Evolutionary conservation across 2,329 filamentous ascomycete genomes (phyloP).

Genomic region (Cladosporium sp.): DNA sequence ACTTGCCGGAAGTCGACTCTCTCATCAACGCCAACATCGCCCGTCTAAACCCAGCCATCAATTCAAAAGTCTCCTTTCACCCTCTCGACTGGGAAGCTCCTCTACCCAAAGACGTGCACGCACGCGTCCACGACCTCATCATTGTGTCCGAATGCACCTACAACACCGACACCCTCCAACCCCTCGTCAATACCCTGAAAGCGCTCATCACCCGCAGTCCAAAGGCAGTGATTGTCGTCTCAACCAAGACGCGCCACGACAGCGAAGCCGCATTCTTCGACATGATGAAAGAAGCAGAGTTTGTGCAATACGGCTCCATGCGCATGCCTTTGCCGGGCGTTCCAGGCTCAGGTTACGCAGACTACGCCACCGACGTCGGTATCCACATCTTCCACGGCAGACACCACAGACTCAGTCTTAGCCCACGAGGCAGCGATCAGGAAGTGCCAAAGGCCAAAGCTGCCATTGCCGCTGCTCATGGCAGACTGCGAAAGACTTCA

Average conservation of each 20-base stretch:
- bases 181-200: conserved; percentile 56
- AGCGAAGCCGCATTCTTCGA: conserved; percentile 65
- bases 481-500: background rate
- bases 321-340: conserved; percentile 29
- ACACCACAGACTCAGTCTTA: conserved; percentile 28
- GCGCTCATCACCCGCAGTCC: conserved; percentile 47
- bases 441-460: conserved; percentile 20
- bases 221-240: conserved; percentile 51
- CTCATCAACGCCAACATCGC: conserved; percentile 56
- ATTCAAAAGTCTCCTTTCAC: conserved; percentile 44
- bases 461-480: background rate
- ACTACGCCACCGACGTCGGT: conserved; percentile 32
- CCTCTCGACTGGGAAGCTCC: conserved; percentile 61
- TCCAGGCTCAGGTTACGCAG: conserved; percentile 33
- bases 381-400: conserved; percentile 32
- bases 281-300: conserved; percentile 43
- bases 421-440: conserved; percentile 27
- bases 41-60: conserved; percentile 38
- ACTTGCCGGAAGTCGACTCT: conserved; percentile 60
- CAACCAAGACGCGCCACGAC: conserved; percentile 64
- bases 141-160: conserved; percentile 70
- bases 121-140: conserved; percentile 53
- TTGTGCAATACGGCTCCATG: conserved; percentile 27
- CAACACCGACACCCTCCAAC: conserved; percentile 62
- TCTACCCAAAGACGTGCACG: conserved; percentile 36